These are phyloP conservation scores for Aphanocladium album DNA, from an alignment of 2,329 filamentous ascomycete species.

Conservation along the genomic window DNA sequence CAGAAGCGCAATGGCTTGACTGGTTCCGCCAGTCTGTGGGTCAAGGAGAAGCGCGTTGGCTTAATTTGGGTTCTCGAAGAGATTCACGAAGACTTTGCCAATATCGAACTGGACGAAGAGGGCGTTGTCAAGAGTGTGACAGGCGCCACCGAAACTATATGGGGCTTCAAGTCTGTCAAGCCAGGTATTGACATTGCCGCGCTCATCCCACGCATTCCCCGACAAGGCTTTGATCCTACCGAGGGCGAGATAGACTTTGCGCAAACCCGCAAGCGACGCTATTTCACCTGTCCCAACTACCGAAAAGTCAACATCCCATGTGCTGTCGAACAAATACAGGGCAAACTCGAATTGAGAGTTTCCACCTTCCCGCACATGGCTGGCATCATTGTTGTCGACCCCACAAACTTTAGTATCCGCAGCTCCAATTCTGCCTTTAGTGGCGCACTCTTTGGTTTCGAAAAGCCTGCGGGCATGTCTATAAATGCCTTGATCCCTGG, in stretches of 20 bases:
- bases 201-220: slow-evolving; percentile 77
- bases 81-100: slow-evolving; percentile 88
- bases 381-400: slow-evolving; percentile 89
- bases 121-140: slow-evolving; percentile 64
- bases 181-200: slow-evolving; percentile 69
- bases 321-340: slow-evolving; percentile 68
- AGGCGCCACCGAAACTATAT: slow-evolving; percentile 81
- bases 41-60: slow-evolving; percentile 92
- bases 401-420: slow-evolving; percentile 70
- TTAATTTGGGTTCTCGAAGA: slow-evolving; percentile 98
- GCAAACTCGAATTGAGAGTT: slow-evolving; percentile 68
- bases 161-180: slow-evolving; percentile 65
- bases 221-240: slow-evolving; percentile 64
- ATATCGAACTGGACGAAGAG: slow-evolving; percentile 70
- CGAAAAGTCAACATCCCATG: slow-evolving; percentile 79
- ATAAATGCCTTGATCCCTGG: slow-evolving; percentile 79
- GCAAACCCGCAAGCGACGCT: slow-evolving; percentile 64
- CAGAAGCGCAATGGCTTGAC: slow-evolving; percentile 90
- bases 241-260: slow-evolving; percentile 74
- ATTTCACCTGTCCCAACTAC: slow-evolving; percentile 79
- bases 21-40: slow-evolving; percentile 93
- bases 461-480: slow-evolving; percentile 72
- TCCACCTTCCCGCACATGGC: slow-evolving; percentile 97
- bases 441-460: slow-evolving; percentile 83
- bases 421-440: slow-evolving; percentile 96